A percentile compares a stretch with the other conserved stretches of the same genome.
These are phyloP conservation scores for Torrubiella hemipterigena DNA, from an alignment of 2,329 filamentous ascomycete genomes.

Conservation along the genomic window DNA sequence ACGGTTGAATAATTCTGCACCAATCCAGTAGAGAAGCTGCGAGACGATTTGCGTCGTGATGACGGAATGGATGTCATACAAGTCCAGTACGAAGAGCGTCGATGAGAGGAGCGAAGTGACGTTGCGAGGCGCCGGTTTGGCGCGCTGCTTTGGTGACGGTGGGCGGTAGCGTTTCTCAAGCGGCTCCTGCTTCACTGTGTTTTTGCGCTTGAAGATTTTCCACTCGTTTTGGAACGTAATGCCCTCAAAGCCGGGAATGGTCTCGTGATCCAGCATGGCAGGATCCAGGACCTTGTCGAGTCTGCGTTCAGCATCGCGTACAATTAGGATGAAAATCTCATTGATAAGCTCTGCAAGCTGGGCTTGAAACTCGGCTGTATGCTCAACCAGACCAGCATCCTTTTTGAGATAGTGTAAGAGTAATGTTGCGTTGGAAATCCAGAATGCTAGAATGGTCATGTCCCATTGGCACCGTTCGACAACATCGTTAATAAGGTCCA, in stretches of 20 bases:
- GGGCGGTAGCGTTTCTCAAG: constrained; percentile 83
- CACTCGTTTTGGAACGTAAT: constrained; percentile 97
- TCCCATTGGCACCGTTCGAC: constrained; percentile 97
- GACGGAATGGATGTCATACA: constrained; percentile 98
- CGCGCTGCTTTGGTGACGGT: constrained; percentile 83
- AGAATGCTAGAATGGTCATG: constrained; percentile 98
- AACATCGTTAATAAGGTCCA: constrained; percentile 93
- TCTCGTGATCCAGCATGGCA: constrained; percentile 95
- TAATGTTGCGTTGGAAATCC: constrained; percentile 94
- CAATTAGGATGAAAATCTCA: constrained; percentile 96
- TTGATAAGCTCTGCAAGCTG: constrained; percentile 92
- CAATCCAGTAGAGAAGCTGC: constrained; percentile 91
- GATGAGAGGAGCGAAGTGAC: constrained; percentile 93
- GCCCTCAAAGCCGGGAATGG: constrained; percentile 93
- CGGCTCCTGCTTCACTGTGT: constrained; percentile 81
- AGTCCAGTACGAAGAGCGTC: constrained; percentile 88
- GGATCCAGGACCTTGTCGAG: constrained; percentile 91
- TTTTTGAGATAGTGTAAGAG: constrained; percentile 97
- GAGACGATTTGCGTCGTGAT: constrained; percentile 86
- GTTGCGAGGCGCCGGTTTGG: constrained; percentile 85
- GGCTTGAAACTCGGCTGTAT: constrained; percentile 80
- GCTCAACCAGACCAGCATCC: constrained; percentile 67
- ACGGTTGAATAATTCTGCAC: constrained; percentile 91
- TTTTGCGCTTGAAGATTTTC: constrained; percentile 91
- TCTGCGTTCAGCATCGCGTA: constrained; percentile 85